Evolutionary conservation across 2,329 filamentous ascomycete species (phyloP).

Genomic region (Paecilomyces niveus): DNA sequence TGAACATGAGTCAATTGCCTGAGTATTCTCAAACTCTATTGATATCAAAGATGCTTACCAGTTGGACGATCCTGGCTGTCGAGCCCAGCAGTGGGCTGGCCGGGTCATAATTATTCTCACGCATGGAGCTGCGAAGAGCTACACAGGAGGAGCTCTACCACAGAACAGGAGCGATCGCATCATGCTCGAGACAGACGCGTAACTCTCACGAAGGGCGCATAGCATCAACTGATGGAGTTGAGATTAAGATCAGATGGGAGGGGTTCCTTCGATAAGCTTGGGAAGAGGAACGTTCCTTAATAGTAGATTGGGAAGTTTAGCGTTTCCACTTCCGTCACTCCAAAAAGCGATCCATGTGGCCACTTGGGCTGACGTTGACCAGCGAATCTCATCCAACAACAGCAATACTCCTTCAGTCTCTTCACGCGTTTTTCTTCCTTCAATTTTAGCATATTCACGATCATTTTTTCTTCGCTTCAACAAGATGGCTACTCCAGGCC

Average conservation of each 20-base stretch:
- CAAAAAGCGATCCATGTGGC: conserved; percentile 16
- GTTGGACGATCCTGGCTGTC: conserved; percentile 32
- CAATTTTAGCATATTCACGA: neutral
- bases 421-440: conserved; percentile 1
- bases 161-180: neutral
- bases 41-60: conserved; percentile 20
- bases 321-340: conserved; percentile 1
- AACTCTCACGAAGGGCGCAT: neutral
- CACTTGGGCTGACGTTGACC: conserved; percentile 10
- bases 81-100: conserved; percentile 27
- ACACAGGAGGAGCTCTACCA: neutral
- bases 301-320: neutral
- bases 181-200: neutral
- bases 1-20: neutral
- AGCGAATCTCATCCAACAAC: conserved; percentile 2
- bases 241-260: neutral
- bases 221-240: neutral
- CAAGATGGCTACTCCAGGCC: conserved; percentile 31
- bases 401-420: neutral
- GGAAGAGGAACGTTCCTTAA: neutral
- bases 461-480: conserved; percentile 8
- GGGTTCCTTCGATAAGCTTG: neutral
- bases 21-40: neutral
- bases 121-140: conserved; percentile 26
- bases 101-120: conserved; percentile 32